These are phyloP conservation scores for Cercospora citrullina DNA, from an alignment of 2,329 filamentous ascomycete species.

Conservation along the genomic window DNA sequence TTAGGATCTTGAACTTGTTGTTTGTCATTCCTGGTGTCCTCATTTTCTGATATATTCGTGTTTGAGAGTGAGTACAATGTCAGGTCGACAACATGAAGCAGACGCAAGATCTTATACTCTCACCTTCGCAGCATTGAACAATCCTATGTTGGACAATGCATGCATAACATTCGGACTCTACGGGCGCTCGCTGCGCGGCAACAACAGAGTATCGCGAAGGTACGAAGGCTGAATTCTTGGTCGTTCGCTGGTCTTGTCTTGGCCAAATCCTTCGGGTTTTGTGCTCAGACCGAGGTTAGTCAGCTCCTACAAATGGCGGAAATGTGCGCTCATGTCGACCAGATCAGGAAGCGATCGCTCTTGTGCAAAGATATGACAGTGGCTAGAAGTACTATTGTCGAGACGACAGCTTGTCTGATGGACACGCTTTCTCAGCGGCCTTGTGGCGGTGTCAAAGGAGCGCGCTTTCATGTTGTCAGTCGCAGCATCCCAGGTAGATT, in stretches of 20 bases:
- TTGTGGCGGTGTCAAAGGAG: background rate
- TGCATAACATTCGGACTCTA: background rate
- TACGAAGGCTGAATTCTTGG: background rate
- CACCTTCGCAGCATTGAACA: background rate
- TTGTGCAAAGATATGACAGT: background rate
- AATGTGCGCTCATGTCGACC: background rate
- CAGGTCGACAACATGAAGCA: background rate
- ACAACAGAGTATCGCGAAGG: background rate
- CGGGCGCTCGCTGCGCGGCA: background rate
- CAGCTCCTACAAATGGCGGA: background rate
- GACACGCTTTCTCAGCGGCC: background rate
- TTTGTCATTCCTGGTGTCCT: background rate
- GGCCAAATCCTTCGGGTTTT: constrained; percentile 9
- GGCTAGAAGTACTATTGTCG: background rate
- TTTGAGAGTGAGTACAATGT: background rate
- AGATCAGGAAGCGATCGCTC: background rate
- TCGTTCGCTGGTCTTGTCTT: background rate
- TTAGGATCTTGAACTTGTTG: constrained; percentile 5
- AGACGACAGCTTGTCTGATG: background rate
- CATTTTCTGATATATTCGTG: background rate
- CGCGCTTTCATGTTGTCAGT: background rate
- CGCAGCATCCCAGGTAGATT: background rate
- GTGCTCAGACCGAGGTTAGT: background rate
- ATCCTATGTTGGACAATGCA: background rate
- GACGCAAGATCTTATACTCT: background rate